Conservation (phyloP, 2,329 filamentous ascomycete genomes). For the Penicillium sp. region DNA sequence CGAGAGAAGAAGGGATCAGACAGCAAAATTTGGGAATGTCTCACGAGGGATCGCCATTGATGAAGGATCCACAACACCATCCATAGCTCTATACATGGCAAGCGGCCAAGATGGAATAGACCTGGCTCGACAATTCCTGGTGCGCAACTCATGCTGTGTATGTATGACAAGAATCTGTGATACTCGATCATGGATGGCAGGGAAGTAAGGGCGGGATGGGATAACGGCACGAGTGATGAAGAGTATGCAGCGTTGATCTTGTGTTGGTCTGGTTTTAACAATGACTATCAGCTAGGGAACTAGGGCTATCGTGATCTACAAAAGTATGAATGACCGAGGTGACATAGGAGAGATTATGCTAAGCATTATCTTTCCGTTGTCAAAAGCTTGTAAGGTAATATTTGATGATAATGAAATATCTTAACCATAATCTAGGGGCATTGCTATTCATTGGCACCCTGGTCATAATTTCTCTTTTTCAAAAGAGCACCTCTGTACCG, state of each 20-base stretch:
- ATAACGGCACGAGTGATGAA: background rate
- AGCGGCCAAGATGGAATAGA: conserved; percentile 12
- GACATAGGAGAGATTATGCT: background rate
- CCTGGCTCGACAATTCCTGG: conserved; percentile 16
- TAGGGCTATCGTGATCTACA: background rate
- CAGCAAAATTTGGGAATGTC: conserved; percentile 9
- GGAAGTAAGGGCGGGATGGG: background rate
- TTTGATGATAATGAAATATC: no score
- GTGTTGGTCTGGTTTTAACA: conserved; percentile 20
- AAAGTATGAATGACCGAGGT: background rate
- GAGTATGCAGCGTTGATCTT: conserved; percentile 7
- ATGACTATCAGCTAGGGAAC: conserved; percentile 4
- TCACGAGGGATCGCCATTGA: conserved; percentile 8
- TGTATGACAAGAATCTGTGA: conserved; percentile 18
- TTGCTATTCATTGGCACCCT: background rate
- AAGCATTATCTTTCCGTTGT: background rate
- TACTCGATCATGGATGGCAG: conserved; percentile 11
- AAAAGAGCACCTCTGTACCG: background rate
- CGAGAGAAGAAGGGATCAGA: conserved; percentile 12
- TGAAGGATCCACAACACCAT: conserved; percentile 11
- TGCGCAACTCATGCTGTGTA: conserved; percentile 16
- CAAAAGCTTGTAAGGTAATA: background rate
- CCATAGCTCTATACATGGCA: conserved; percentile 17
- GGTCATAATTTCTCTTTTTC: background rate
- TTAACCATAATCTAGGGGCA: background rate